Percentiles rank a stretch among this genome's conserved stretches.
phyloP scores from a whole-genome alignment of 1,139 yeast genomes.

The Zygosaccharomyces pseudobailii region DNA sequence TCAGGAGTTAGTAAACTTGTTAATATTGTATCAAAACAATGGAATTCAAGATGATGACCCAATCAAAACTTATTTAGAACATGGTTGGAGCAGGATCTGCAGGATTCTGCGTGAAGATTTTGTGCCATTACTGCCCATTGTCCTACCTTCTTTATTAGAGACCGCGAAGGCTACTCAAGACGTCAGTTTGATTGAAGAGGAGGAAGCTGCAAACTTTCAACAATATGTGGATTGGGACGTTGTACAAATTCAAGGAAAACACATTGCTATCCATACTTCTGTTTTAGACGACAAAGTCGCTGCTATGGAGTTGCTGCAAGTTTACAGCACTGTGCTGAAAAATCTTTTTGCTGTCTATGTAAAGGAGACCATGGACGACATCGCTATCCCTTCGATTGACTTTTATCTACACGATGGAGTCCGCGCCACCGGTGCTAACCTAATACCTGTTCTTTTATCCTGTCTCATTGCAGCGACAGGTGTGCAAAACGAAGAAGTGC shows the following conservation, averaged over 20 bases:
- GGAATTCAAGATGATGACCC: slow-evolving; percentile 68
- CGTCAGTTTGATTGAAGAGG: slow-evolving; percentile 77
- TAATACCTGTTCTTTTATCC: slow-evolving; percentile 71
- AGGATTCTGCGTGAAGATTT: slow-evolving; percentile 80
- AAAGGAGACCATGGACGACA: slow-evolving; percentile 67
- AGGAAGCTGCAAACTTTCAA: slow-evolving; percentile 78
- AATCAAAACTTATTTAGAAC: slow-evolving; percentile 78
- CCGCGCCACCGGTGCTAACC: slow-evolving; percentile 80
- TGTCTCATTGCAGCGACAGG: slow-evolving; percentile 67
- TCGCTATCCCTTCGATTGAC: slow-evolving; percentile 82
- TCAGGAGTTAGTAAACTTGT: slow-evolving; percentile 65
- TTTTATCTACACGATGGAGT: slow-evolving; percentile 94
- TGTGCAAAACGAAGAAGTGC: slow-evolving; percentile 48
- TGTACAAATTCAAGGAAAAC: slow-evolving; percentile 84
- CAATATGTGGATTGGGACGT: slow-evolving; percentile 96
- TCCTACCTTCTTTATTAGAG: slow-evolving; percentile 77
- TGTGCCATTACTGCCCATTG: slow-evolving; percentile 81
- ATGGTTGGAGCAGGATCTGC: slow-evolving; percentile 96
- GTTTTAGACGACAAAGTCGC: slow-evolving; percentile 86
- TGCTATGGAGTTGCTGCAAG: slow-evolving; percentile 82
- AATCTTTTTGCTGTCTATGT: slow-evolving; percentile 82
- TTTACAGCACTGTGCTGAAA: slow-evolving; percentile 83
- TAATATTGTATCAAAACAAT: slow-evolving; percentile 67
- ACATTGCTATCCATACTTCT: slow-evolving; percentile 91
- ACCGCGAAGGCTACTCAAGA: slow-evolving; percentile 91